Evolutionary conservation across 1,139 yeast genomes (phyloP).

Genomic region (Arxiozyma bovina): DNA sequence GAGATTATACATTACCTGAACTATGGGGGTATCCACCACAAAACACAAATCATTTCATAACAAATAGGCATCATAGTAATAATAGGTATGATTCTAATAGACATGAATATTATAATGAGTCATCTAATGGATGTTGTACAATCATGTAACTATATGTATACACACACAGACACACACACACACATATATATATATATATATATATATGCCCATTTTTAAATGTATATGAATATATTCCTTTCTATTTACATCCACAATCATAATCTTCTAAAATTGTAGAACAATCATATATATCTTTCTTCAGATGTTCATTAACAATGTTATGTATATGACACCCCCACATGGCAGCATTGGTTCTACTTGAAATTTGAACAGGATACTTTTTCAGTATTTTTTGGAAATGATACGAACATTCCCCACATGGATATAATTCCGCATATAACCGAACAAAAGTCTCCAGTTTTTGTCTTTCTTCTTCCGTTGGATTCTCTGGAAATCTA

Average conservation of each 20-base stretch:
- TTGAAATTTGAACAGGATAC: conserved; percentile 77
- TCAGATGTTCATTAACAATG: conserved; percentile 63
- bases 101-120: neutral
- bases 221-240: neutral
- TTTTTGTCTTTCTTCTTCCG: conserved; percentile 51
- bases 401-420: conserved; percentile 94
- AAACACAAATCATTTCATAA: conserved; percentile 40
- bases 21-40: conserved; percentile 43
- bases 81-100: neutral
- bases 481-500: conserved; percentile 79
- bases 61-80: conserved; percentile 4
- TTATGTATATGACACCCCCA: conserved; percentile 99
- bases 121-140: conserved; percentile 10
- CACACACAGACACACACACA: neutral
- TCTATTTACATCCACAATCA: conserved; percentile 84
- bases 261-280: conserved; percentile 75
- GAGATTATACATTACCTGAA: conserved; percentile 46
- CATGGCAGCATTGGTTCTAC: conserved; percentile 73
- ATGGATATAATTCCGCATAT: conserved; percentile 77
- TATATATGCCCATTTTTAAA: neutral
- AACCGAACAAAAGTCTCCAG: conserved; percentile 45
- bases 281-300: conserved; percentile 74
- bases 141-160: conserved; percentile 1
- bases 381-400: conserved; percentile 58
- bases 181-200: neutral